Conservation (phyloP, 768 basidiomycete species). For the Gloeopeniophorella convolvens region DNA sequence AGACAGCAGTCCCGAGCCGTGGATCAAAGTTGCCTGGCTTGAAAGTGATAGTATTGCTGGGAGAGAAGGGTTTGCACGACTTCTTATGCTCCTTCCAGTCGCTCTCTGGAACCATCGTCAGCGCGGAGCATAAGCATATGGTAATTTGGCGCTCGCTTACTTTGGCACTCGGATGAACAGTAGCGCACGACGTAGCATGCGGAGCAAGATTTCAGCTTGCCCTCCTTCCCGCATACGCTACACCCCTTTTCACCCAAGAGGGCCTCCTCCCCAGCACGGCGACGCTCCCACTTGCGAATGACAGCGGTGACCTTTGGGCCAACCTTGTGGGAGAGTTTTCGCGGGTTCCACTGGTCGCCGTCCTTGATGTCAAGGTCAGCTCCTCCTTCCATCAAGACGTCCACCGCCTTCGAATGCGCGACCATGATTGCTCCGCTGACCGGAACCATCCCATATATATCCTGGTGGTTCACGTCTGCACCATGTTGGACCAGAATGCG, state of each 20-base stretch:
- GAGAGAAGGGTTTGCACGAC: constrained; percentile 40
- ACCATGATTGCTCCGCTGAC: constrained; percentile 30
- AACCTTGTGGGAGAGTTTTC: no score
- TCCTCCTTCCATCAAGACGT: constrained; percentile 43
- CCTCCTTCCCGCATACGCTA: constrained; percentile 31
- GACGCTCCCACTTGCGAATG: constrained; percentile 42
- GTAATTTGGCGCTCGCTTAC: constrained; percentile 30
- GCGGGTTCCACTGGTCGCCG: no score
- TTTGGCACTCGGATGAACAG: constrained; percentile 50
- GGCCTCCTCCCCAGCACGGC: constrained; percentile 31
- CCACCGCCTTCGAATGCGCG: constrained; percentile 23
- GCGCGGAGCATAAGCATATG: neutral
- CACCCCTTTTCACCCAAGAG: constrained; percentile 40
- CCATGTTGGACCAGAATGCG: constrained; percentile 38
- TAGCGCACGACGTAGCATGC: no score
- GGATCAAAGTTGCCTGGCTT: constrained; percentile 36
- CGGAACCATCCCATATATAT: constrained; percentile 43
- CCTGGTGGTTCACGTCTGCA: constrained; percentile 44
- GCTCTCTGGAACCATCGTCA: constrained; percentile 28
- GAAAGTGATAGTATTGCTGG: constrained; percentile 38
- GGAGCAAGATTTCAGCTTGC: no score
- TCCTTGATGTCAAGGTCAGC: constrained; percentile 40
- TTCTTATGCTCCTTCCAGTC: constrained; percentile 47
- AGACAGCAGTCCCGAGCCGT: neutral
- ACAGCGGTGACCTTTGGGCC: constrained; percentile 36